These are phyloP conservation scores for Tuber brumale DNA, from an alignment of 495 filamentous ascomycete species.

Conservation along the genomic window DNA sequence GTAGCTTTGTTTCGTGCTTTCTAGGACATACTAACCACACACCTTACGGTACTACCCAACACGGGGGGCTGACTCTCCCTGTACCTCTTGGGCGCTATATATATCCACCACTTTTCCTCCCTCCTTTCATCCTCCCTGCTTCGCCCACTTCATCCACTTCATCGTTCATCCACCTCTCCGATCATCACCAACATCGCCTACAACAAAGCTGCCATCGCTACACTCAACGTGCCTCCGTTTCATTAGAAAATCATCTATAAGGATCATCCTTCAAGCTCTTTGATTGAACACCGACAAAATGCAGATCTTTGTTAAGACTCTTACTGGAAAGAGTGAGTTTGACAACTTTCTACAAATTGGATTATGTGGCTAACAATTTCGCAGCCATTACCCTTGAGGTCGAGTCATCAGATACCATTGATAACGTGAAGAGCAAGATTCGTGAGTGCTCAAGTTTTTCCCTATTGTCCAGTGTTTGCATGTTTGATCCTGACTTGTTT, in stretches of 20 bases:
- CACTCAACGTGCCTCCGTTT: slow-evolving; percentile 3
- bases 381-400: slow-evolving; percentile 94
- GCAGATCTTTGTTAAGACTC: slow-evolving; percentile 98
- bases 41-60: neutral
- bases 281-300: slow-evolving; percentile 49
- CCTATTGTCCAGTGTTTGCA: neutral
- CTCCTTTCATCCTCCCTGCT: slow-evolving; percentile 25
- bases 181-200: slow-evolving; percentile 16
- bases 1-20: slow-evolving; percentile 33
- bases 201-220: slow-evolving; percentile 8
- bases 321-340: slow-evolving; percentile 42
- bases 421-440: slow-evolving; percentile 95
- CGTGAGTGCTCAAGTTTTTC: slow-evolving; percentile 39
- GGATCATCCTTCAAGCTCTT: neutral
- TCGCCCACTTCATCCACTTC: slow-evolving; percentile 15
- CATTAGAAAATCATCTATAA: slow-evolving; percentile 18
- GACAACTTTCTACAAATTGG: slow-evolving; percentile 7
- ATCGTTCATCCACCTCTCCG: slow-evolving; percentile 14
- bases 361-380: slow-evolving; percentile 16
- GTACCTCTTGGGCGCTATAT: slow-evolving; percentile 35
- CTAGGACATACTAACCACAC: slow-evolving; percentile 24
- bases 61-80: slow-evolving; percentile 28
- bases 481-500: neutral
- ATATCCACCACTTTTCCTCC: slow-evolving; percentile 34
- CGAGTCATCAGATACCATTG: slow-evolving; percentile 97